Conservation (phyloP, 768 basidiomycete genomes). For the Xerocomus brunneocitrinus region DNA sequence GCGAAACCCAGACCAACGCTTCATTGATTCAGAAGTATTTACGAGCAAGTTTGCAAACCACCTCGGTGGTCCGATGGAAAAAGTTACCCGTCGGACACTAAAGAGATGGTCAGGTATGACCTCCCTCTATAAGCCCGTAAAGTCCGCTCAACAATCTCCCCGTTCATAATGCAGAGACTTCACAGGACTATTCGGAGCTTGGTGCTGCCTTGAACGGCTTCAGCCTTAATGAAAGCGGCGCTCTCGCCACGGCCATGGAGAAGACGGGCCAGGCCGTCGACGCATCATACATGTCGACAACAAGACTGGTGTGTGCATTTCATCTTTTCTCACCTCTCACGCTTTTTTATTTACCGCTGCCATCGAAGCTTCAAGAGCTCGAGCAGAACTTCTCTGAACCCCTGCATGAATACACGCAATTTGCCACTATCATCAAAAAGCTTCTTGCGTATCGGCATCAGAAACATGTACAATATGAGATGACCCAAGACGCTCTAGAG, state of each 20-base stretch:
- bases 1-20: conserved; percentile 91
- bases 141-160: conserved; percentile 2
- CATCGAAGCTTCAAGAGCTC: conserved; percentile 77
- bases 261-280: conserved; percentile 97
- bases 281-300: conserved; percentile 88
- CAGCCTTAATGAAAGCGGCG: conserved; percentile 77
- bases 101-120: conserved; percentile 90
- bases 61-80: conserved; percentile 90
- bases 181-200: conserved; percentile 85
- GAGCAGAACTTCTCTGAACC: conserved; percentile 96
- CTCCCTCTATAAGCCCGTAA: background rate
- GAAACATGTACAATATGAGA: conserved; percentile 96
- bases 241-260: conserved; percentile 81
- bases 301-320: conserved; percentile 61
- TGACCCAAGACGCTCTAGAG: conserved; percentile 90
- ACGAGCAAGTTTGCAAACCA: conserved; percentile 95
- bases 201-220: conserved; percentile 92
- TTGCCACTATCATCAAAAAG: conserved; percentile 91
- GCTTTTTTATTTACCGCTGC: conserved; percentile 5
- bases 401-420: conserved; percentile 92
- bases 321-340: conserved; percentile 2
- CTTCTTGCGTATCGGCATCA: conserved; percentile 93
- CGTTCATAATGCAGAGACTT: conserved; percentile 48
- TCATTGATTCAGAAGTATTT: conserved; percentile 93
- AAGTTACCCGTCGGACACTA: conserved; percentile 84